phyloP scores from a whole-genome alignment of 768 basidiomycete genomes.

The Auricularia cornea region DNA sequence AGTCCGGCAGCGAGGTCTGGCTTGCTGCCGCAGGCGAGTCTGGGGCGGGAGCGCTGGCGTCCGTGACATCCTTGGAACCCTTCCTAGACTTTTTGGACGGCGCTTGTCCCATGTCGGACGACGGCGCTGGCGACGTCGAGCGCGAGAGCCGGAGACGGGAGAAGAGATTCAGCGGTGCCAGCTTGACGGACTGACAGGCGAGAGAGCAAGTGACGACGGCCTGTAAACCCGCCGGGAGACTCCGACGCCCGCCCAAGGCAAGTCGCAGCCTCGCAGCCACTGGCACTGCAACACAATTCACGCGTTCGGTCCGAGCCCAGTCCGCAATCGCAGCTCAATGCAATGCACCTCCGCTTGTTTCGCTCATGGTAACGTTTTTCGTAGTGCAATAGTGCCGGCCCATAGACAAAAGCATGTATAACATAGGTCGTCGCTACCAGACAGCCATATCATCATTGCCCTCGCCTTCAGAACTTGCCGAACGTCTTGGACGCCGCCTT shows the following conservation, averaged over 20 bases:
- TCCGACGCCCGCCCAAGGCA: not conserved
- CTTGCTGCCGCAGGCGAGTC: conserved; percentile 31
- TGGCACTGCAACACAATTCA: no score
- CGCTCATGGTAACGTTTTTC: not conserved
- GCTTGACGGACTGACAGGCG: conserved; percentile 31
- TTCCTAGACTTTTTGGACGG: conserved; percentile 77
- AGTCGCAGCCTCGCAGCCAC: no score
- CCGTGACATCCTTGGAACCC: conserved; percentile 57
- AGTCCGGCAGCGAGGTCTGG: conserved; percentile 11
- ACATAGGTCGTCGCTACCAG: not conserved
- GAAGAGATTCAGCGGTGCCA: conserved; percentile 72
- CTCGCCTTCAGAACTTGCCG: conserved; percentile 70
- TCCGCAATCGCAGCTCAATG: no score
- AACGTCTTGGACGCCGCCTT: conserved; percentile 88
- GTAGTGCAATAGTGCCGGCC: not conserved
- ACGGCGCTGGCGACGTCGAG: conserved; percentile 56
- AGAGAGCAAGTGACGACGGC: conserved; percentile 1
- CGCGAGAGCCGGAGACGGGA: conserved; percentile 27
- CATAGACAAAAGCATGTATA: not conserved
- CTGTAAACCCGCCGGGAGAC: not conserved
- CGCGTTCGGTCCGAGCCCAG: no score
- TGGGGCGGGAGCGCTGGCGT: conserved; percentile 23
- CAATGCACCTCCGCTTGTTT: no score
- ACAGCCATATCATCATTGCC: not conserved
- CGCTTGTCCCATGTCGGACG: conserved; percentile 64